Conservation (phyloP, 2,329 filamentous ascomycete genomes). For the Cercospora zeina region DNA sequence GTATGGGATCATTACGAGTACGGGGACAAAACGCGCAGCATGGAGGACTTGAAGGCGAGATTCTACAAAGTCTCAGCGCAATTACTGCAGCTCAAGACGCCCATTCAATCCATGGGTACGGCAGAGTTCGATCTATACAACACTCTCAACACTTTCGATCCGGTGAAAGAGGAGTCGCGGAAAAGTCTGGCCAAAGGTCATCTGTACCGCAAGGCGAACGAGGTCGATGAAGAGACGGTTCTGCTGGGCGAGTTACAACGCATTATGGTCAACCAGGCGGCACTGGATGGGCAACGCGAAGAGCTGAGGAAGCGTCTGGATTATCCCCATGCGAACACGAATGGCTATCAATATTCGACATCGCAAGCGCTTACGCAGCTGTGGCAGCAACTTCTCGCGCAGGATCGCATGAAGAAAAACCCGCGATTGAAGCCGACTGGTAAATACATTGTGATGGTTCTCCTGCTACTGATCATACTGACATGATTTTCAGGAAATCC, state of each 20-base stretch:
- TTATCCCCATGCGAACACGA: slow-evolving; percentile 65
- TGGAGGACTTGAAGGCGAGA: slow-evolving; percentile 88
- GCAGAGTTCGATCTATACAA: slow-evolving; percentile 81
- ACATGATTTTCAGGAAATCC: slow-evolving; percentile 28
- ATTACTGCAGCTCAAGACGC: slow-evolving; percentile 77
- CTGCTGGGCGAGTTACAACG: slow-evolving; percentile 87
- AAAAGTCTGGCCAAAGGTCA: slow-evolving; percentile 83
- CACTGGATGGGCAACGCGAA: slow-evolving; percentile 81
- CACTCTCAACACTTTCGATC: slow-evolving; percentile 82
- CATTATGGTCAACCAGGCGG: slow-evolving; percentile 82
- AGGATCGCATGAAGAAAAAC: slow-evolving; percentile 87
- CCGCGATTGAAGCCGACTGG: slow-evolving; percentile 48
- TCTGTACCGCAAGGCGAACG: slow-evolving; percentile 76
- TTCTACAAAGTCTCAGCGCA: slow-evolving; percentile 86
- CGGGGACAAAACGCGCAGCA: slow-evolving; percentile 54
- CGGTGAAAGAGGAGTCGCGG: slow-evolving; percentile 72
- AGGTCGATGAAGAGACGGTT: slow-evolving; percentile 88
- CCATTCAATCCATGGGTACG: slow-evolving; percentile 81
- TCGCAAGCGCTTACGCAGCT: slow-evolving; percentile 77
- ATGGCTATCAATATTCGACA: slow-evolving; percentile 67
- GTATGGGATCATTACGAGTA: slow-evolving; percentile 80
- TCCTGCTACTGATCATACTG: not conserved
- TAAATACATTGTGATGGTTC: not conserved
- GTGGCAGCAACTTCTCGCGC: slow-evolving; percentile 76
- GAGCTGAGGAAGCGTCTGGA: slow-evolving; percentile 79